Percentiles rank a stretch among this genome's conserved stretches.
phyloP scores from a whole-genome alignment of 352 stramenopile genomes.

The Phytopythium litorale region DNA sequence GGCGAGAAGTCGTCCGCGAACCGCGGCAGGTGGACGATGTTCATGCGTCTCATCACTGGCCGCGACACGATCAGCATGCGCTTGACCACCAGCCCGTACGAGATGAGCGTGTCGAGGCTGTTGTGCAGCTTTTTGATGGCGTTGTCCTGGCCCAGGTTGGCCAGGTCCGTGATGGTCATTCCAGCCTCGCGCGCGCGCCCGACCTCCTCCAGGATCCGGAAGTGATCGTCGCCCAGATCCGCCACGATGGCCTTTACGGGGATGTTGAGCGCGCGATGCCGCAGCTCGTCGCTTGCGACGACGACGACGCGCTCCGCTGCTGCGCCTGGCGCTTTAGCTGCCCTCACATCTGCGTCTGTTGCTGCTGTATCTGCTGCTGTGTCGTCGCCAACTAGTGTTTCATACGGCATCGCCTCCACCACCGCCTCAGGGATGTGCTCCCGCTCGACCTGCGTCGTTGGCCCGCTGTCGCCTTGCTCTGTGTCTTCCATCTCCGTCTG shows the following conservation, averaged over 20 bases:
- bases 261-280: slow-evolving; percentile 67
- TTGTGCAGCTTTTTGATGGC: slow-evolving; percentile 78
- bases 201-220: slow-evolving; percentile 62
- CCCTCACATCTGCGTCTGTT: background rate
- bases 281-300: slow-evolving; percentile 60
- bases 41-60: slow-evolving; percentile 59
- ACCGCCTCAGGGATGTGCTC: slow-evolving; percentile 9
- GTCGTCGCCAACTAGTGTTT: background rate
- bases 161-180: slow-evolving; percentile 52
- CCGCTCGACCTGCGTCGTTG: background rate
- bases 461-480: background rate
- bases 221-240: slow-evolving; percentile 57
- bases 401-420: slow-evolving; percentile 18
- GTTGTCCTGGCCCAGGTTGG: slow-evolving; percentile 20
- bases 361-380: slow-evolving; percentile 4
- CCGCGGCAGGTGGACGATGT: slow-evolving; percentile 76
- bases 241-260: slow-evolving; percentile 51
- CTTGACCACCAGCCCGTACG: slow-evolving; percentile 76
- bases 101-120: slow-evolving; percentile 72
- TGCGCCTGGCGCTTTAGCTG: background rate
- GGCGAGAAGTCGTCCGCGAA: slow-evolving; percentile 59
- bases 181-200: slow-evolving; percentile 43
- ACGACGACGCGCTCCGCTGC: slow-evolving; percentile 24
- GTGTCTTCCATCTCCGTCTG: background rate
- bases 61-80: slow-evolving; percentile 73